A percentile compares a stretch with the other conserved stretches of the same genome.
phyloP scores from a whole-genome alignment of 2,329 filamentous ascomycete genomes.

The Didymellaceae sp. region DNA sequence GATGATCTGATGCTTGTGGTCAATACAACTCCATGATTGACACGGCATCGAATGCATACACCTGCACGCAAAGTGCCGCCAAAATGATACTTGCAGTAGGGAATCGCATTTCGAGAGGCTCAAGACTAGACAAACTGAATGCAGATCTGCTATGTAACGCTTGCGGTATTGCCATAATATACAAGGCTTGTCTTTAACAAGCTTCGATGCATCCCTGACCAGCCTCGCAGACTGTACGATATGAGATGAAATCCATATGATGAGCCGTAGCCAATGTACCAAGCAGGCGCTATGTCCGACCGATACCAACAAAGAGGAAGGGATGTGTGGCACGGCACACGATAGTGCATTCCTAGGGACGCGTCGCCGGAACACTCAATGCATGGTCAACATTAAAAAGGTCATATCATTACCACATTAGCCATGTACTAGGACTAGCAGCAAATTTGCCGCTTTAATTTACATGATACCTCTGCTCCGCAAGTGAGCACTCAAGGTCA shows the following conservation, averaged over 20 bases:
- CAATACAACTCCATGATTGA: neutral
- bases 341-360: constrained; percentile 5
- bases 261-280: neutral
- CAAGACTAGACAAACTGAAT: too few relatives aligned
- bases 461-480: constrained; percentile 10
- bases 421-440: constrained; percentile 2
- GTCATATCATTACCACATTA: constrained; percentile 16
- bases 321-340: constrained; percentile 5
- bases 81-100: neutral
- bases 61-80: neutral
- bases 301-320: neutral
- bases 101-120: neutral
- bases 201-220: neutral
- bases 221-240: neutral
- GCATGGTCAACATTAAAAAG: neutral
- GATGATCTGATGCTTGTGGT: neutral
- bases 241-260: neutral
- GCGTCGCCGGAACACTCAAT: neutral
- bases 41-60: neutral
- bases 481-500: neutral
- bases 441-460: constrained; percentile 5
- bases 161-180: too few relatives aligned
- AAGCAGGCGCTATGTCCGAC: neutral
- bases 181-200: neutral
- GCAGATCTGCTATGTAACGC: too few relatives aligned